Percentiles rank a stretch among this genome's conserved stretches.
Conservation (phyloP, 768 basidiomycete genomes). For the Lactarius sanguifluus region DNA sequence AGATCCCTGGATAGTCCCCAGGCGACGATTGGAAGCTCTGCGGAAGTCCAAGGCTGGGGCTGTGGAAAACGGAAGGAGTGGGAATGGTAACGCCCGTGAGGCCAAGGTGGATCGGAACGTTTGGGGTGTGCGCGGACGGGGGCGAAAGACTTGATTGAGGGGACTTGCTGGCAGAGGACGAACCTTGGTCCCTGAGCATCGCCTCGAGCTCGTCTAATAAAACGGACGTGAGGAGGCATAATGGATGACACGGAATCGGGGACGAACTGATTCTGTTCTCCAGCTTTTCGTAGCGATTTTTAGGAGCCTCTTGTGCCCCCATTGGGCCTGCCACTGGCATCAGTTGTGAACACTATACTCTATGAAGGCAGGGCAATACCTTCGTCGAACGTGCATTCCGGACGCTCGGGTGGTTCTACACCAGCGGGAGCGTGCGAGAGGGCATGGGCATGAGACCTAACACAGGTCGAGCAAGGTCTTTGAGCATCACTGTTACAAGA, state of each 20-base stretch:
- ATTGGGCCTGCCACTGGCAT: conserved; percentile 39
- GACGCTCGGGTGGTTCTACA: conserved; percentile 50
- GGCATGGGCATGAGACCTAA: conserved; percentile 72
- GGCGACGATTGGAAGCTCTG: conserved; percentile 10
- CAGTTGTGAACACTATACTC: conserved; percentile 4
- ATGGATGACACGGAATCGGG: background rate
- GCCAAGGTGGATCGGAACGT: conserved; percentile 10
- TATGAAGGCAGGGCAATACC: conserved; percentile 36
- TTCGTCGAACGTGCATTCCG: conserved; percentile 79
- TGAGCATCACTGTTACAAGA: conserved; percentile 59
- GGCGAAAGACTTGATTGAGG: conserved; percentile 14
- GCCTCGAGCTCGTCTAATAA: conserved; percentile 65
- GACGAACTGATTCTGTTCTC: conserved; percentile 68
- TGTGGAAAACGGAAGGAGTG: conserved; percentile 6
- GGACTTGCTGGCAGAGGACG: conserved; percentile 1
- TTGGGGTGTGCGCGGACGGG: conserved; percentile 5
- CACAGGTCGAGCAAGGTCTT: conserved; percentile 74
- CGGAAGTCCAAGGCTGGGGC: conserved; percentile 9
- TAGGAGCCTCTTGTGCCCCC: conserved; percentile 49
- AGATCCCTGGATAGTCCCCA: background rate
- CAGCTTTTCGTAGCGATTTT: conserved; percentile 59
- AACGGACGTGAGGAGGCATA: conserved; percentile 5
- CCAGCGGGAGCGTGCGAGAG: conserved; percentile 61
- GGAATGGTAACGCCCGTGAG: background rate
- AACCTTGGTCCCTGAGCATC: conserved; percentile 44